Evolutionary conservation across 202 grass and related monocot genomes (phyloP), one percentile per base, ranked within the genome.

Genomic region (Carex sylvatica): DNA sequence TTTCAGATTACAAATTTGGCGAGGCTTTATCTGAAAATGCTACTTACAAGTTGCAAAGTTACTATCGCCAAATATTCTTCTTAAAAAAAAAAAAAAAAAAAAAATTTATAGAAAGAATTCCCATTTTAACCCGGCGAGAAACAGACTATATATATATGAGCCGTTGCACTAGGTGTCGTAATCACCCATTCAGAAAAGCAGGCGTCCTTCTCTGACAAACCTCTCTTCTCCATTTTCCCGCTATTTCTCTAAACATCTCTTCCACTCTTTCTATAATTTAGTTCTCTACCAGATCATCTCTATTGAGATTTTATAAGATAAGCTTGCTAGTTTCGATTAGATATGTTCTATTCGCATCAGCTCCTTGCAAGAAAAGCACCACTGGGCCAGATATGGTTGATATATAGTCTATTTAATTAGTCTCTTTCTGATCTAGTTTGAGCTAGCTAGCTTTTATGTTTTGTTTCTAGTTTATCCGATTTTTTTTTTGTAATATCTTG

Each of bases 331-430:
- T 35, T 42, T 18, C 75, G 71, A 75, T 62, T 23, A 46, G 53
- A 84, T 14, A 95, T 93, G 92, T 98, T 98, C 84, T 98, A 95
- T 83, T 95, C 95, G 51, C 95, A 95, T 62, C 92, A 95, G 84
- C 87, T 98, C 20, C 89, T 98, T 7, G 95, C 95, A 38, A 87
- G 86, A 76, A 98, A 98, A 87, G 84, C 82, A 72, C 91, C 95
- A 62, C 88, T 98, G 60, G 92, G 95, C 54, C 95, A 98, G 87
- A 98, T 98, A 88, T 98, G 95, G 95, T 94, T 64, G 24, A 76
- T 61, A 12, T 15, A 1, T 14, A 20, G 2, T 72, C 46, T 49
- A 49, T 49, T 35, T 35, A 35, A 35, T 35, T 14, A 20, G 2
- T 26, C 15, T 46, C 16, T 40, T 9, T 40, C 35, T 28, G 44